Base-by-base conservation (phyloP, 2,329 filamentous ascomycete species). In the Colletotrichum zoysiae region DNA sequence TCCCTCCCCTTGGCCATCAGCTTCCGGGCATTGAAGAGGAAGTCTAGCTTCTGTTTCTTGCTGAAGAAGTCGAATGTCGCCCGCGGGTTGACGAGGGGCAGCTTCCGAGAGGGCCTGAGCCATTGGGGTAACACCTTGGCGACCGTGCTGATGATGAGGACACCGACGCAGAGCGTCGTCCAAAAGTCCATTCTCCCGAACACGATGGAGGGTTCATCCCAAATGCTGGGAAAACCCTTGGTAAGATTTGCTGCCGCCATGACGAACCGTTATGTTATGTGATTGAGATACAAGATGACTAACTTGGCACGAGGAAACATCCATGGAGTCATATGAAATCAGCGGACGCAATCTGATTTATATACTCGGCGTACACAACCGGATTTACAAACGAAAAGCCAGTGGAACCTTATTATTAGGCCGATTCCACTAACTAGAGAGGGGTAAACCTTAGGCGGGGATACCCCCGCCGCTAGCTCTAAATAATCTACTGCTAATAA, bases 71-170 rank as follows among this genome's bases (percentile, higher is more conserved):
- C 69, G 0, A 71, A 40, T 5, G 35, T 26, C 26, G 26, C 26
- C 3, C 26, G 33, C 14, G 65, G 65, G 38, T 71, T 71, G 38
- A 71, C 38, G 0, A 33, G 53, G n/a, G 69, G 69, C 16, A 71
- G 69, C 14, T 71, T 71, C 35, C 56, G 55, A 8, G 68, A 71
- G 2, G 68, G 64, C 5, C 38, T 67, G 11, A 42, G 68, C 51
- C 62, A 30, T n/a, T 57, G 50, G 51, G 64, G 64, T 57, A 58
- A 4, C 2, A 38, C 8, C 1, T 33, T 23, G 20, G 48, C 20
- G 35, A 62, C 44, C 5, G 33, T 3, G 50, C 40, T 18, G 56
- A 71, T 5, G 20, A 67, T 50, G 18, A 71, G 6, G 8, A 67
- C 30, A 8, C 68, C 57, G 26, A 63, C 9, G n/a, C 64, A 62